Evolutionary conservation across 2,329 filamentous ascomycete genomes (phyloP), one percentile per base, ranked within the genome.

Genomic region (Aureobasidium sp.): DNA sequence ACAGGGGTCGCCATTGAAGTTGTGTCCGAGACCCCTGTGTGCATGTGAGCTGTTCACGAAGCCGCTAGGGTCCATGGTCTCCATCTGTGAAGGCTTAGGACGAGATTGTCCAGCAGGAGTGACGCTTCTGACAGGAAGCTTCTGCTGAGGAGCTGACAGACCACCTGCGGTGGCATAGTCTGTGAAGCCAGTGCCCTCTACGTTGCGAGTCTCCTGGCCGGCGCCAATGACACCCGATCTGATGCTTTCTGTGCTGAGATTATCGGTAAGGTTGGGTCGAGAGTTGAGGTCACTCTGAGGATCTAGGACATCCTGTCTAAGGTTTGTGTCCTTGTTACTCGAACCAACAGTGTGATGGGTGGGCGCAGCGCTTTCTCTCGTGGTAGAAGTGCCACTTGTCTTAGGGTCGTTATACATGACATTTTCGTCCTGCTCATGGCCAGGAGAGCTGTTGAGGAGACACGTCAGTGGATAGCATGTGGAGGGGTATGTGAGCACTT

Each of bases 181-280:
- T 26, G 41, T 58, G 55, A 47, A 47, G 8, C 55, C 55, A 13
- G 41, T 46, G 32, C 55, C 55, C 13, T 36, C 55, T 3, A 46
- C 32, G 47, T 26, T 51, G 3, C 26, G 55, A 55, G 64, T 50
- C 39, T 61, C 32, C 17, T 56, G 53, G 3, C 34, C 53, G 26
- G 61, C 53, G 27, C 75, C 75, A 56, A 75, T 71, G 15, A 76
- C 72, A 53, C 73, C 74, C 62, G 73, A 75, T 67, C 75, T 75
- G 69, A 76, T 73, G 65, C 73, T 75, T 20, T 71, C 71, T 34
- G 68, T 69, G 63, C 72, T 76, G 23, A 32, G 50, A 41, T 58
- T n/a, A 20, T 42, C 32, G 32, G 62, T 23, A 17, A 66, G 37
- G 23, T 17, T 65, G 47, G 27, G 62, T 39, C 50, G 68, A 64